A percentile compares a stretch with the other conserved stretches of the same genome.
Evolutionary conservation across 805 yeast species (phyloP).

Genomic region (Sporopachydermia quercuum): DNA sequence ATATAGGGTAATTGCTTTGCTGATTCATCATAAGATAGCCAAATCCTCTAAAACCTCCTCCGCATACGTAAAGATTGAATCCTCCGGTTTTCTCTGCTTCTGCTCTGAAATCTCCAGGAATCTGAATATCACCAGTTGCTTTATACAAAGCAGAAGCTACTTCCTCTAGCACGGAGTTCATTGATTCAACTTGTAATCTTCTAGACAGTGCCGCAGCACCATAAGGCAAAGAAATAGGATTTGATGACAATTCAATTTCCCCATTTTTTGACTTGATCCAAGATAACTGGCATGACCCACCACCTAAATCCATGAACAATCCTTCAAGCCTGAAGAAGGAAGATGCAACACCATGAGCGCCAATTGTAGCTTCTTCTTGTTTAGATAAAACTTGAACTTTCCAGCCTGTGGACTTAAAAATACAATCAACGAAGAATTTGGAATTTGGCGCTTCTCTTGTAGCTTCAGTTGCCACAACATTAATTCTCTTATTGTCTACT

Average conservation of each 20-base stretch:
- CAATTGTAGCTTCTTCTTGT: slow-evolving; percentile 51
- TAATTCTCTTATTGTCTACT: slow-evolving; percentile 35
- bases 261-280: slow-evolving; percentile 52
- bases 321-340: slow-evolving; percentile 56
- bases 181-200: slow-evolving; percentile 36
- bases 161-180: slow-evolving; percentile 34
- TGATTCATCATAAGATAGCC: slow-evolving; percentile 42
- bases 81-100: slow-evolving; percentile 45
- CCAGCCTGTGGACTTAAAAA: slow-evolving; percentile 51
- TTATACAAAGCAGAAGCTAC: slow-evolving; percentile 34
- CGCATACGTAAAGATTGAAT: slow-evolving; percentile 48
- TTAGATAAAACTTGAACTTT: slow-evolving; percentile 42
- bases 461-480: slow-evolving; percentile 64
- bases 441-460: slow-evolving; percentile 56
- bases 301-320: slow-evolving; percentile 59
- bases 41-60: slow-evolving; percentile 61
- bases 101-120: slow-evolving; percentile 35
- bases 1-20: slow-evolving; percentile 43
- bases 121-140: slow-evolving; percentile 33
- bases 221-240: slow-evolving; percentile 53
- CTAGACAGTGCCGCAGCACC: slow-evolving; percentile 59
- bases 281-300: slow-evolving; percentile 53
- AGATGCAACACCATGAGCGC: slow-evolving; percentile 63
- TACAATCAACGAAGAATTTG: slow-evolving; percentile 38
- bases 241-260: slow-evolving; percentile 34